A percentile compares a stretch with the other conserved stretches of the same genome.
Conservation (phyloP, 2,329 filamentous ascomycete genomes). For the Aschersonia sp. region DNA sequence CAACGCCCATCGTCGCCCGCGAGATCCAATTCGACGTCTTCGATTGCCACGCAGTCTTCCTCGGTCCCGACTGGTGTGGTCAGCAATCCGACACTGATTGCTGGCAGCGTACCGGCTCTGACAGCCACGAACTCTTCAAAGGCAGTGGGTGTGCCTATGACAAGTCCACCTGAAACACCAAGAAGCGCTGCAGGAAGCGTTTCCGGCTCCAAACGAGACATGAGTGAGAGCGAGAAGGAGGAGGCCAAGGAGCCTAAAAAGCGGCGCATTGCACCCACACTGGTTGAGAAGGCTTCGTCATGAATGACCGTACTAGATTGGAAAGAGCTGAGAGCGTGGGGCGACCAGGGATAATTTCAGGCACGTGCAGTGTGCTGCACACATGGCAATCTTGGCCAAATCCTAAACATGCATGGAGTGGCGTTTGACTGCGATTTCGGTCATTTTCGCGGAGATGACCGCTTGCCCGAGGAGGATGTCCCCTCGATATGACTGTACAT, state of each 20-base stretch:
- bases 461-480: too few relatives aligned
- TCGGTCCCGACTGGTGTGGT: slow-evolving; percentile 36
- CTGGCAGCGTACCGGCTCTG: slow-evolving; percentile 63
- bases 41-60: slow-evolving; percentile 52
- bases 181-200: slow-evolving; percentile 20
- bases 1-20: slow-evolving; percentile 64
- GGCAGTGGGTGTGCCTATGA: slow-evolving; percentile 53
- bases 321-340: too few relatives aligned
- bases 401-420: too few relatives aligned
- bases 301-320: neutral
- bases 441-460: too few relatives aligned
- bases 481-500: too few relatives aligned
- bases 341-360: too few relatives aligned
- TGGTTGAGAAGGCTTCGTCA: slow-evolving; percentile 21
- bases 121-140: slow-evolving; percentile 57
- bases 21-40: slow-evolving; percentile 75
- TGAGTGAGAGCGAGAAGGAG: slow-evolving; percentile 38
- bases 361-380: too few relatives aligned
- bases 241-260: slow-evolving; percentile 46
- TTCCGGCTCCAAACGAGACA: slow-evolving; percentile 39
- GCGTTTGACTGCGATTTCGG: too few relatives aligned
- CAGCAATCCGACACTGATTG: slow-evolving; percentile 66
- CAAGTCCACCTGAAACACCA: slow-evolving; percentile 84
- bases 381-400: too few relatives aligned
- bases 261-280: slow-evolving; percentile 55